Percentiles rank a stretch among this genome's conserved stretches.
These are phyloP conservation scores for Ceratocystis variospora DNA, from an alignment of 2,329 filamentous ascomycete species.

Conservation along the genomic window DNA sequence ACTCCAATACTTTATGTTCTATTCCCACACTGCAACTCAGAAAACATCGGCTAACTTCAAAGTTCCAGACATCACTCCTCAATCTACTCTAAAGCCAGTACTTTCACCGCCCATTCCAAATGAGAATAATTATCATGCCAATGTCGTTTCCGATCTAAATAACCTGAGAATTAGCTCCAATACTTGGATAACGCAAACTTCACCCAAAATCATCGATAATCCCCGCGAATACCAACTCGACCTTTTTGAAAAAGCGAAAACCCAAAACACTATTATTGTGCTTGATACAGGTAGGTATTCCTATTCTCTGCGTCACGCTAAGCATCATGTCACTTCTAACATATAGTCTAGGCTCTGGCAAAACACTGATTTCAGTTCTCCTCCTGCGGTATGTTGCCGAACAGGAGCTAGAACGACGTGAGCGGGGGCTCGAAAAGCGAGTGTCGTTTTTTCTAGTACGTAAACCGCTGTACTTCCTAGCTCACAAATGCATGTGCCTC, in stretches of 20 bases:
- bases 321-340: constrained; percentile 19
- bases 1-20: too few relatives aligned
- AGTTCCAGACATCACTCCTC: too few relatives aligned
- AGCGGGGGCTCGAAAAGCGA: constrained; percentile 43
- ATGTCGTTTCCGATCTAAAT: neutral
- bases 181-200: constrained; percentile 21
- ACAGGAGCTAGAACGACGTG: constrained; percentile 59
- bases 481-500: neutral
- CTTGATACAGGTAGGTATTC: constrained; percentile 59
- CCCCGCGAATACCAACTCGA: constrained; percentile 87
- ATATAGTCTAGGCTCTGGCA: constrained; percentile 55
- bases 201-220: constrained; percentile 50
- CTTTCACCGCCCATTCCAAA: too few relatives aligned
- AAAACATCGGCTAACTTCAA: too few relatives aligned
- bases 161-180: constrained; percentile 7
- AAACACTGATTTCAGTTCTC: constrained; percentile 88
- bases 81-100: too few relatives aligned
- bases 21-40: too few relatives aligned
- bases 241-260: constrained; percentile 75
- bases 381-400: constrained; percentile 65
- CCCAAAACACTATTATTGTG: constrained; percentile 79
- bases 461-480: constrained; percentile 17
- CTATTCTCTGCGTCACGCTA: neutral
- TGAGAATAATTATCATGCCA: neutral
- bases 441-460: constrained; percentile 71